Base-by-base conservation (phyloP, 1,139 yeast species). In the Geotrichum klebahnii region DNA sequence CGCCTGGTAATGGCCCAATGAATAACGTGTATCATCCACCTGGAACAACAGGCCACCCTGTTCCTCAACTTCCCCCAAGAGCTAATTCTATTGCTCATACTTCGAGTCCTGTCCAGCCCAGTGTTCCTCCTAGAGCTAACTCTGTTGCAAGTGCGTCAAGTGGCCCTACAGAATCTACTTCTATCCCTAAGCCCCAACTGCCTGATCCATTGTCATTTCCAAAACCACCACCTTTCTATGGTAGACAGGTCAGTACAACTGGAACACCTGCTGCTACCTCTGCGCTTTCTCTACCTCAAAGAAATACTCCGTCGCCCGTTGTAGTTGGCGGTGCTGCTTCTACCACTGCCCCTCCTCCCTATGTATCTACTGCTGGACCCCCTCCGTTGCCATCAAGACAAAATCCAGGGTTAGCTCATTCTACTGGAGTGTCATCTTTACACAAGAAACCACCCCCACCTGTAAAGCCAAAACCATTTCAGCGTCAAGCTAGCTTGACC, bases 181-280 rank as follows among this genome's bases (percentile, higher is more conserved):
- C 48, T 20, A n/a, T n/a, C n/a, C 46, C 49, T 19, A 50, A 37
- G 28, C 41, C 47, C 3, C 50, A 50, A 9, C 34, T 50, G 6
- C 53, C 53, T 14, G 53, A 50, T 38, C 53, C 53, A 16, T 32
- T 16, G n/a, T 45, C 50, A 10, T 50, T 50, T 37, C 53, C 53
- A n/a, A 50, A 47, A 17, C 51, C 51, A 1, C 51, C 51, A 3
- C 44, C 46, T 2, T 33, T 35, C 19, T 38, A 28, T 35, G 51
- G 46, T n/a, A 28, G 39, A 3, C 44, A 31, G 22, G 34, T 32
- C 37, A 35, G 22, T 20, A 50, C 43, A 17, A 10, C 43, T 9
- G 34, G n/a, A n/a, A n/a, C n/a, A n/a, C n/a, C n/a, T n/a, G n/a
- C n/a, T n/a, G n/a, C n/a, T n/a, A n/a, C n/a, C n/a, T n/a, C n/a